Conservation (phyloP, 306 rosid genomes). For the Fragaria vesca region DNA sequence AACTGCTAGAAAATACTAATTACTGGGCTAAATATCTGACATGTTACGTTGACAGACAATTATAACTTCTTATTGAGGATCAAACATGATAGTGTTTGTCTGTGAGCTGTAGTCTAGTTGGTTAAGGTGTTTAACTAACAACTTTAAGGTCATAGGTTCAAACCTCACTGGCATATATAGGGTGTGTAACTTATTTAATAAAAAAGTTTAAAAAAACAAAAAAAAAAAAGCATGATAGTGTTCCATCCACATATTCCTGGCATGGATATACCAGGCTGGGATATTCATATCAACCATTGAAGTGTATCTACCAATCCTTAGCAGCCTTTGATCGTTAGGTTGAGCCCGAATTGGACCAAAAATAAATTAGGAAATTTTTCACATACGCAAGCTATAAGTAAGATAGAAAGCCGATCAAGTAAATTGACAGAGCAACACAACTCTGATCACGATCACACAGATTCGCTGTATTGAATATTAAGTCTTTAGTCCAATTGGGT, state of each 20-base stretch:
- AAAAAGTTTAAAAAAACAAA: no score
- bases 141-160: no score
- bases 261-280: neutral
- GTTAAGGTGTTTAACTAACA: no score
- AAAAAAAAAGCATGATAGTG: neutral
- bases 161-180: no score
- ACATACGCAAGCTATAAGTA: neutral
- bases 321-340: neutral
- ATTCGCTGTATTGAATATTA: neutral
- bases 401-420: neutral
- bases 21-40: neutral
- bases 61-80: neutral
- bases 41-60: neutral
- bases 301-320: neutral
- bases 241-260: neutral
- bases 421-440: neutral
- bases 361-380: neutral
- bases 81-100: neutral
- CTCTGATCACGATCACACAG: neutral
- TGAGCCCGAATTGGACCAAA: neutral
- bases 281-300: neutral
- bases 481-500: conserved; percentile 1
- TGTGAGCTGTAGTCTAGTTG: no score
- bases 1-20: neutral
- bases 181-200: no score